A percentile compares a stretch with the other conserved stretches of the same genome.
Evolutionary conservation across 805 yeast genomes (phyloP).

Genomic region (Clavispora vitiphila): DNA sequence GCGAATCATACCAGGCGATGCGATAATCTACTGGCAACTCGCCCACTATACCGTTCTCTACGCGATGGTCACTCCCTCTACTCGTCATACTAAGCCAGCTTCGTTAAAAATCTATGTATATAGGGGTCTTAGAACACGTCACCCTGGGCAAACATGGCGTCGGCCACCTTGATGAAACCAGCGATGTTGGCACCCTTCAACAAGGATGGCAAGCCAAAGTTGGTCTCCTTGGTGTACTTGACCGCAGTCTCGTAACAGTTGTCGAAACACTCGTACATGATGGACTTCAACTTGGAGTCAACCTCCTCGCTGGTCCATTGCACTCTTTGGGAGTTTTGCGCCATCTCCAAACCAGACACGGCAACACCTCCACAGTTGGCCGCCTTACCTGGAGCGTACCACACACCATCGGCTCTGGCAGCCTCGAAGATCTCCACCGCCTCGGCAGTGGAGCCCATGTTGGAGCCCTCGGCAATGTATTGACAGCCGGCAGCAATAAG

Average conservation of each 20-base stretch:
- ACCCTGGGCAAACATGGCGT: slow-evolving; percentile 97
- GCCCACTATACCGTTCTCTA: too few species aligned
- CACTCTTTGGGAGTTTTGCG: slow-evolving; percentile 95
- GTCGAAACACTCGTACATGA: slow-evolving; percentile 90
- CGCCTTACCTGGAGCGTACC: slow-evolving; percentile 99
- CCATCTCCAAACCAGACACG: slow-evolving; percentile 98
- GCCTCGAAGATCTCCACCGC: slow-evolving; percentile 94
- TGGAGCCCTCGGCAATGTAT: slow-evolving; percentile 97
- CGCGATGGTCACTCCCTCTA: too few species aligned
- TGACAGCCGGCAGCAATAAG: slow-evolving; percentile 87
- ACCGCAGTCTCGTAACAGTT: slow-evolving; percentile 87
- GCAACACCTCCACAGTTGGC: slow-evolving; percentile 99
- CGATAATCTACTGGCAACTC: too few species aligned
- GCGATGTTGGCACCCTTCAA: slow-evolving; percentile 99
- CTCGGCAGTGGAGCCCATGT: slow-evolving; percentile 98
- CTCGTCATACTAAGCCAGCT: neutral
- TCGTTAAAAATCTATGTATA: neutral
- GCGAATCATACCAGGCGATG: too few species aligned
- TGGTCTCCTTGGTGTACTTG: slow-evolving; percentile 69
- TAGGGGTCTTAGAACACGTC: slow-evolving; percentile 46
- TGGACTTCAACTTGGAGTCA: slow-evolving; percentile 82
- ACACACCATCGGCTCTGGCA: slow-evolving; percentile 61
- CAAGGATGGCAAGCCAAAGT: slow-evolving; percentile 76
- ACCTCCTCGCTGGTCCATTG: slow-evolving; percentile 91
- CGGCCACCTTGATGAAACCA: slow-evolving; percentile 97